Conservation (phyloP, 1,139 yeast species). For the Protomyces arabidopsidicola region DNA sequence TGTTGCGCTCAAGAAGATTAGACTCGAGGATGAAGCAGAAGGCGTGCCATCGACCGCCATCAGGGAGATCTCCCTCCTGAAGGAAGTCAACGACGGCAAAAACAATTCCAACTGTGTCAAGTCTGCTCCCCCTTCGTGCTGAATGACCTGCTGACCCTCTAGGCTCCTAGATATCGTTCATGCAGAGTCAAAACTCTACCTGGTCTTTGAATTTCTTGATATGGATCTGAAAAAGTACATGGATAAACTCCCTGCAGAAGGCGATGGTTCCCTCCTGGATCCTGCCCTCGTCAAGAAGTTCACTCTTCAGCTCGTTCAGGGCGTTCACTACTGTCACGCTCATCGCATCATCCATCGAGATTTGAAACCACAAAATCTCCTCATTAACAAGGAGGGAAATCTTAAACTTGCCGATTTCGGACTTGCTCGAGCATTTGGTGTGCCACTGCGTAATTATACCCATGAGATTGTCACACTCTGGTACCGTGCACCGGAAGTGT, state of each 20-base stretch:
- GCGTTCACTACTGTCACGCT: conserved; percentile 91
- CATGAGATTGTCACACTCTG: conserved; percentile 89
- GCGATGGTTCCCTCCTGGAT: conserved; percentile 57
- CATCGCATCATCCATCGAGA: conserved; percentile 95
- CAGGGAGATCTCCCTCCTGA: conserved; percentile 86
- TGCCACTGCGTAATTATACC: conserved; percentile 93
- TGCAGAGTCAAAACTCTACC: conserved; percentile 87
- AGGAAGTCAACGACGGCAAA: conserved; percentile 88
- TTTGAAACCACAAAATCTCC: conserved; percentile 89
- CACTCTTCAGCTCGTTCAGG: conserved; percentile 87
- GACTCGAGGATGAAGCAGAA: conserved; percentile 95
- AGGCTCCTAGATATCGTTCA: conserved; percentile 84
- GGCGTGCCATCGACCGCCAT: conserved; percentile 99
- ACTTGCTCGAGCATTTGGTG: conserved; percentile 89
- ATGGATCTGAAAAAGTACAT: conserved; percentile 92
- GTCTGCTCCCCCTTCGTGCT: conserved; percentile 3
- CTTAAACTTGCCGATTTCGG: conserved; percentile 96
- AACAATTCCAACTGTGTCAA: conserved; percentile 54
- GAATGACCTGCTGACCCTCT: not conserved
- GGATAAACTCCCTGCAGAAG: conserved; percentile 90
- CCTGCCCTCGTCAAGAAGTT: conserved; percentile 80
- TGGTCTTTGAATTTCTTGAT: conserved; percentile 90
- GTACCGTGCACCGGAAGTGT: conserved; percentile 96
- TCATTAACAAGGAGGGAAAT: conserved; percentile 92
- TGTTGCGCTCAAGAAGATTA: conserved; percentile 90